These are phyloP conservation scores for Danielia reshetovae DNA, from an alignment of 805 yeast species.

Conservation along the genomic window DNA sequence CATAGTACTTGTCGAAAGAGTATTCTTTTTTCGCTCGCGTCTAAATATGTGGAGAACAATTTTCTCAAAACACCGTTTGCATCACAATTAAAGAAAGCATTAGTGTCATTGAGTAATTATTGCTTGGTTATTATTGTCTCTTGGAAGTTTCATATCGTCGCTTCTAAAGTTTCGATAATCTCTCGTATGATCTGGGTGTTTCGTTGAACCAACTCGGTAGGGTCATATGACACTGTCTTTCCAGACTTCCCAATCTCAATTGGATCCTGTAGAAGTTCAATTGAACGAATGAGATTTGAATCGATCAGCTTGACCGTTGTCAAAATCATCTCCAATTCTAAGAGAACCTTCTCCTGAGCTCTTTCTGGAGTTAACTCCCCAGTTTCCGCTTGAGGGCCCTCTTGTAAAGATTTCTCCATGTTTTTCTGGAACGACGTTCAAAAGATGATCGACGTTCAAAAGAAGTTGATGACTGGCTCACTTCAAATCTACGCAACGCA, in stretches of 20 bases:
- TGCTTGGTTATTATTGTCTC: neutral
- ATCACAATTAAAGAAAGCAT: too few relatives aligned
- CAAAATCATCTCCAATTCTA: conserved; percentile 33
- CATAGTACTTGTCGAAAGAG: conserved; percentile 18
- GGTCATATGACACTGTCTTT: conserved; percentile 1
- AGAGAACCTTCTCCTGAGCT: conserved; percentile 23
- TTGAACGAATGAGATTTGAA: conserved; percentile 22
- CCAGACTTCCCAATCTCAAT: neutral
- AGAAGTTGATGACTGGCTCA: too few relatives aligned
- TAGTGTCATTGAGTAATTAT: too few relatives aligned
- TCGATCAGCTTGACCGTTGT: conserved; percentile 30
- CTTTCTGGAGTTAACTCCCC: too few relatives aligned
- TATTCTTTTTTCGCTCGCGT: neutral
- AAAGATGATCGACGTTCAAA: too few relatives aligned
- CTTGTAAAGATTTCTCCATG: too few relatives aligned
- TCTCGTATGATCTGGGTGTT: conserved; percentile 17
- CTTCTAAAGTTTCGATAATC: conserved; percentile 13
- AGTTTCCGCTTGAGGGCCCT: too few relatives aligned
- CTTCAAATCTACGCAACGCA: too few relatives aligned
- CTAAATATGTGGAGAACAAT: neutral
- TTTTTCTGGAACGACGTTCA: too few relatives aligned
- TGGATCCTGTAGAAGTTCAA: conserved; percentile 14
- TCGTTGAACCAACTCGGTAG: conserved; percentile 15
- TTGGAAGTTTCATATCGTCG: neutral
- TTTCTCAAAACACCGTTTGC: too few relatives aligned